Base-by-base conservation (phyloP, 345 rosid genomes). In the Gynandropsis gynandra region DNA sequence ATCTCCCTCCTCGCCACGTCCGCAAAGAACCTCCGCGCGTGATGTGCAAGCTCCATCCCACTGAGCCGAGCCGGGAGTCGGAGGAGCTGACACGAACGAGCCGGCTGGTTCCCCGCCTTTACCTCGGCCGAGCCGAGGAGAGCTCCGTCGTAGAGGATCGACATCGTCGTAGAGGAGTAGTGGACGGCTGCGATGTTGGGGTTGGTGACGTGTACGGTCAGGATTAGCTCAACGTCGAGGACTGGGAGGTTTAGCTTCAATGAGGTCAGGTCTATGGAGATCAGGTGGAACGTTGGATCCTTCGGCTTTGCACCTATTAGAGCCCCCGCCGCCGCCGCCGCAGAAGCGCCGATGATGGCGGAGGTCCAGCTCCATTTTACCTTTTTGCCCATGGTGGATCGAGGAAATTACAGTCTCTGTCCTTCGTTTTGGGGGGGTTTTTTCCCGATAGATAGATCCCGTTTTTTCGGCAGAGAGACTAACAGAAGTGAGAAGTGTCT, bases 101-200 rank as follows among this genome's bases (percentile, higher is more conserved):
- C 41, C 6, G 76, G 72, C 79, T 85, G 97, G 8, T 78, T 76
- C 3, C 85, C 90, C 38, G 97, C 95, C 12, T 61, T 41, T 2
- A 89, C 82, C 34, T 65, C 46, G 7, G 88, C 95, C 7, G 80
- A 63, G 9, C 95, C 95, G 21, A 89, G 74, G 16, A 77, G 76
- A 4, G 87, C 64, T 13, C 89, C 97, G n/a, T 78, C 93, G 76
- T 89, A 89, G 79, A 77, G 72, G 68, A 89, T 89, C 46, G 93
- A 76, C 95, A 89, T 78, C 18, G 74, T 74, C 55, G 95, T 61
- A 55, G 95, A 71, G 19, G 89, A 66, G 84, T 83, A 85, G 60
- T 70, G 67, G 66, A 83, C 52, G 48, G 95, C 67, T 33, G 70
- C 56, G 65, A 78, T 48, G 77, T 89, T 85, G 16, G 95, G 93